phyloP scores from a whole-genome alignment of 305 asterid species.

The Solanum aculeatissimum region DNA sequence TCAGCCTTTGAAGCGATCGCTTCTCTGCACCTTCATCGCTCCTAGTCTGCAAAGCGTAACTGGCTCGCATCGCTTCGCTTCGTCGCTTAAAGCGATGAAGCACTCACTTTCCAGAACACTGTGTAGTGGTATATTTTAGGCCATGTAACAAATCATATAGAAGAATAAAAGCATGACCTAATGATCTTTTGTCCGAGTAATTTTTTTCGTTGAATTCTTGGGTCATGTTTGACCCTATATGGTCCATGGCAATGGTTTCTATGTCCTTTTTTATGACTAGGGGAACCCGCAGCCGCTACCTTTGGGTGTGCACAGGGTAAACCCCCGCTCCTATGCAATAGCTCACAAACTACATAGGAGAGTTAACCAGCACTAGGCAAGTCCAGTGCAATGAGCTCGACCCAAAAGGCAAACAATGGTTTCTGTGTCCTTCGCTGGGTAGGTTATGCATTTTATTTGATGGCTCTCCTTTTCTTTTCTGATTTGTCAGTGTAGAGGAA shows the following conservation, averaged over 20 bases:
- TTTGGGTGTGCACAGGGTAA: no score
- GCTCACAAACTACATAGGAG: no score
- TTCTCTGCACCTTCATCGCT: no score
- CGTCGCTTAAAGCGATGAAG: no score
- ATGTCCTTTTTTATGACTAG: background rate
- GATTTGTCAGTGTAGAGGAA: background rate
- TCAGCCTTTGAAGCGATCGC: no score
- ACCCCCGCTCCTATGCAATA: no score
- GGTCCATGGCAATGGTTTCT: background rate
- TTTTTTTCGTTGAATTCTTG: background rate
- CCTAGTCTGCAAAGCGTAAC: no score
- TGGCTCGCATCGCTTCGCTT: no score
- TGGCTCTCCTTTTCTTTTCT: background rate
- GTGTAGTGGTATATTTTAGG: background rate
- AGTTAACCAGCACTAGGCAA: no score
- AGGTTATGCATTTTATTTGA: background rate
- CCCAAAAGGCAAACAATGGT: background rate
- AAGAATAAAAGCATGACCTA: background rate
- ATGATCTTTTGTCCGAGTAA: background rate
- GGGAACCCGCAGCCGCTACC: no score
- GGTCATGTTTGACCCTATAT: background rate
- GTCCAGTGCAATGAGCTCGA: no score
- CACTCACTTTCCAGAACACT: no score
- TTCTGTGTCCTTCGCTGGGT: background rate
- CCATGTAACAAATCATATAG: background rate